Base-by-base conservation (phyloP, 208 protist species). In the Leptomonas pyrrhocoris region DNA sequence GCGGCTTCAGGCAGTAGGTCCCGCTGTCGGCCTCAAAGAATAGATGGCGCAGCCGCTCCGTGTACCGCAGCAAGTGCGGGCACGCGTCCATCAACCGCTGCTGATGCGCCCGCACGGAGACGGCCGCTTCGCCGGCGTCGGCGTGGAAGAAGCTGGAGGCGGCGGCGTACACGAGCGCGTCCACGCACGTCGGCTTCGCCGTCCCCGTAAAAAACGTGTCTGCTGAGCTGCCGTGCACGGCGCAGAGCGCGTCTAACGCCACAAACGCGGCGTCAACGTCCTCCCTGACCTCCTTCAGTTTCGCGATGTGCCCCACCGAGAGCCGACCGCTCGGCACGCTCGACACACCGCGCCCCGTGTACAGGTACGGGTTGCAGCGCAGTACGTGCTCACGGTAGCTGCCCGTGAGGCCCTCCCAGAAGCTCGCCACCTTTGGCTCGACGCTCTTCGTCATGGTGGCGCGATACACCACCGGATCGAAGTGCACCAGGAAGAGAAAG, bases 11-110 rank as follows among this genome's bases (percentile, higher is more conserved):
- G 36, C 68, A 69, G 77, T 96, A 94, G 18, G 78, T 83, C 19
- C 83, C 80, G 61, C 77, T 85, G 60, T 93, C 91, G 11, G 92
- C 85, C 61, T 92, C 91, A 65, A 86, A 96, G 62, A 90, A 84
- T 60, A 83, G 69, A n/a, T 71, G 31, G n/a, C 85, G 84, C 36
- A 96, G 49, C 40, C 78, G 79, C 62, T 96, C 86, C n/a, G 86
- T 81, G 67, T 93, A 96, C 51, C 77, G 69, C 60, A 89, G 54
- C 11, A 96, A 73, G 11, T 48, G 67, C 19, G 89, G 80, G 70
- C 83, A 94, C 51, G 80, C 78, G 16, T 81, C 75, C 60, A 70
- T 74, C 19, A 93, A 60, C 23, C 76, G 75, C 76, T 88, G 84
- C 55, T 87, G 83, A 11, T 55, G 34, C 7, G 15, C 63, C 30